Percentiles rank a stretch among this genome's conserved stretches.
These are phyloP conservation scores for Microbotryum violaceum DNA, from an alignment of 1,284 basidiomycete species.

Conservation along the genomic window DNA sequence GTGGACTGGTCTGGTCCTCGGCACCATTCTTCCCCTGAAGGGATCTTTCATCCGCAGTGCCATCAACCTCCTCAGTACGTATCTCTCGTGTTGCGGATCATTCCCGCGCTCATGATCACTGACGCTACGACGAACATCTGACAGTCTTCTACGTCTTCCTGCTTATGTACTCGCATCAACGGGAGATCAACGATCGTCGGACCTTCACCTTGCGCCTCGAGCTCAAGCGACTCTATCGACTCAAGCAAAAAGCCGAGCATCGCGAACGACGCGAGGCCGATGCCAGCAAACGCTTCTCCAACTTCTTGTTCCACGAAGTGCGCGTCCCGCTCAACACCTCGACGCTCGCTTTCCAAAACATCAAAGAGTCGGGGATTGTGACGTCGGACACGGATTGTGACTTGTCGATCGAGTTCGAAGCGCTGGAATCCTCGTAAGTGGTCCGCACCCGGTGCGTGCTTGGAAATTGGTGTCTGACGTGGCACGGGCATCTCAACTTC, in stretches of 20 bases:
- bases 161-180: conserved; percentile 40
- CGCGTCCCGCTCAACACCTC: conserved; percentile 83
- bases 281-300: conserved; percentile 21
- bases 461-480: too few relatives aligned
- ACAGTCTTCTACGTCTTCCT: conserved; percentile 50
- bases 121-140: neutral
- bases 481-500: too few relatives aligned
- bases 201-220: conserved; percentile 58
- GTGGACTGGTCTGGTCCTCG: conserved; percentile 30
- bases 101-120: too few relatives aligned
- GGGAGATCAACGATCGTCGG: conserved; percentile 52
- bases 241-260: neutral
- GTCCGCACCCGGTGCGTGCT: too few relatives aligned
- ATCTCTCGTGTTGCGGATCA: too few relatives aligned
- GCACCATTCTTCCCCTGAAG: conserved; percentile 12
- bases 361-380: conserved; percentile 56
- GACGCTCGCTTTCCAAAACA: conserved; percentile 72
- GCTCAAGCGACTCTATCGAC: conserved; percentile 50
- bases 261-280: conserved; percentile 2
- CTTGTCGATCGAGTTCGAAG: conserved; percentile 69
- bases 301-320: conserved; percentile 53
- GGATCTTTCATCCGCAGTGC: conserved; percentile 17
- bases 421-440: conserved; percentile 48
- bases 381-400: conserved; percentile 50
- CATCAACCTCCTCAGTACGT: neutral